Evolutionary conservation across 306 rosid genomes (phyloP).

Genomic region (Adenanthera pavonina): DNA sequence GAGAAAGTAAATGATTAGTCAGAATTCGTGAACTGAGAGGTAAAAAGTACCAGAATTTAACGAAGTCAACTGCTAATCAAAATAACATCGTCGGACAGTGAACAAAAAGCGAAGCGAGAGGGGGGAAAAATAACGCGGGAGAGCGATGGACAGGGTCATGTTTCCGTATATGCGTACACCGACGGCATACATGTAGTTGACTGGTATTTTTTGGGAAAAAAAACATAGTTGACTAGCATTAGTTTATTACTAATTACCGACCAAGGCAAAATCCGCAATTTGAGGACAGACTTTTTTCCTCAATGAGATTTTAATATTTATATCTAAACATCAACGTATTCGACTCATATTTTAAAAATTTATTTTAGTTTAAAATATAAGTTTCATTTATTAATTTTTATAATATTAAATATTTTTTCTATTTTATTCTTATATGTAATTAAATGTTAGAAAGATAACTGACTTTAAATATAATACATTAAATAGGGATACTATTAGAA

Average conservation of each 20-base stretch:
- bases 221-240: background rate
- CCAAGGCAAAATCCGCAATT: background rate
- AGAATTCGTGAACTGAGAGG: background rate
- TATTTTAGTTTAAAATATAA: no score
- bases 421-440: no score
- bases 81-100: background rate
- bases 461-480: no score
- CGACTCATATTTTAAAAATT: no score
- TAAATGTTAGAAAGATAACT: no score
- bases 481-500: no score
- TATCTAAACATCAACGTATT: no score
- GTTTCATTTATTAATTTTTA: no score
- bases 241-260: background rate
- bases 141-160: background rate
- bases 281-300: no score
- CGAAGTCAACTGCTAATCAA: constrained; percentile 40
- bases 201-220: background rate
- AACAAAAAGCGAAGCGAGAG: background rate
- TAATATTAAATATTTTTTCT: no score
- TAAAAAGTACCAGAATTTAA: constrained; percentile 25
- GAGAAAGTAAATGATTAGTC: background rate
- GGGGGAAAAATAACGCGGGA: background rate
- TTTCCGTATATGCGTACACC: background rate
- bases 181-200: background rate
- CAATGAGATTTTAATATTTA: background rate